Conservation (phyloP, 495 filamentous ascomycete species). For the Trichoderma gamsii region DNA sequence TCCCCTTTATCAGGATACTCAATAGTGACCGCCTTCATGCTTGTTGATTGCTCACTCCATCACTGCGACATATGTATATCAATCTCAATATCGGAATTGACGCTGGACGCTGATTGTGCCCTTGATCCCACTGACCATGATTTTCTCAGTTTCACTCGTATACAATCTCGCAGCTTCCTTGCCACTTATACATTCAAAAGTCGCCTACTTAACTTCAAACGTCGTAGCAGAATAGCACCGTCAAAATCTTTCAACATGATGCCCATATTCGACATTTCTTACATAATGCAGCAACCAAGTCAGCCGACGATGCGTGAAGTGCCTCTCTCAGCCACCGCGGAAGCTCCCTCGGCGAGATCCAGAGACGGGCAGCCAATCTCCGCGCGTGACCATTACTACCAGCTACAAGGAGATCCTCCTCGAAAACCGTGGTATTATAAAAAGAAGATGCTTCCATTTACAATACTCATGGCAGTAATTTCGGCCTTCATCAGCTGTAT, state of each 20-base stretch:
- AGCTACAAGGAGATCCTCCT: neutral
- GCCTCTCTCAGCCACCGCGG: neutral
- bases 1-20: too few relatives aligned
- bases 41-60: too few relatives aligned
- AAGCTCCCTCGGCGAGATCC: neutral
- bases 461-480: neutral
- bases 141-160: too few relatives aligned
- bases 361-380: neutral
- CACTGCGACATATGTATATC: too few relatives aligned
- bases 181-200: too few relatives aligned
- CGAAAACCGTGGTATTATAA: neutral
- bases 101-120: too few relatives aligned
- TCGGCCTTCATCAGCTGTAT: neutral
- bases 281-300: neutral
- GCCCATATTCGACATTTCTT: neutral
- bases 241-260: neutral
- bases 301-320: neutral
- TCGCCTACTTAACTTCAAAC: too few relatives aligned
- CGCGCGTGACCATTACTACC: neutral
- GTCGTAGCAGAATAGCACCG: neutral
- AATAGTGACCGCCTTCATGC: too few relatives aligned
- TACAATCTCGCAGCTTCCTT: too few relatives aligned
- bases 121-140: too few relatives aligned
- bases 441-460: neutral
- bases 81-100: too few relatives aligned